phyloP scores from a whole-genome alignment of 257 asterid genomes.

The Cynanchum wilfordii region DNA sequence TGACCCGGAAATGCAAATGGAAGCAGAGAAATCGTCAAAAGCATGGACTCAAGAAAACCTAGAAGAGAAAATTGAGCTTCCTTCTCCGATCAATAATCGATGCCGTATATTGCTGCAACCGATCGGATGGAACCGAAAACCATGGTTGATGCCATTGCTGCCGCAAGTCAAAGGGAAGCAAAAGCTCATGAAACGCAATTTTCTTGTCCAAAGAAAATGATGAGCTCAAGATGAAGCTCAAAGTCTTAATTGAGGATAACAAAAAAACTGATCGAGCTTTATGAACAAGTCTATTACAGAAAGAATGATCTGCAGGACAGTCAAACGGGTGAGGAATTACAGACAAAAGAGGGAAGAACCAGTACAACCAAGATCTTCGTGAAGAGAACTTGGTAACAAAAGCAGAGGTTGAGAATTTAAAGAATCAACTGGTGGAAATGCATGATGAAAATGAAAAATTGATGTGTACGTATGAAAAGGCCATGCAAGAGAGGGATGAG shows the following conservation, averaged over 20 bases:
- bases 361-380: conserved; percentile 18
- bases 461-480: conserved; percentile 69
- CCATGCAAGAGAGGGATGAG: conserved; percentile 86
- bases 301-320: conserved; percentile 25
- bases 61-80: conserved; percentile 27
- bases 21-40: conserved; percentile 46
- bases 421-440: conserved; percentile 61
- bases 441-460: conserved; percentile 85
- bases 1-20: conserved; percentile 61
- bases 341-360: conserved; percentile 22
- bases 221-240: conserved; percentile 70
- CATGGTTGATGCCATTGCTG: conserved; percentile 95
- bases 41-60: conserved; percentile 30
- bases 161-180: conserved; percentile 92
- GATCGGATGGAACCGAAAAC: conserved; percentile 74
- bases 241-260: conserved; percentile 83
- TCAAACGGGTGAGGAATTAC: conserved; percentile 21
- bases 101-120: conserved; percentile 34
- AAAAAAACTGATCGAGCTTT: conserved; percentile 79
- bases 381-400: conserved; percentile 36
- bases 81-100: conserved; percentile 28
- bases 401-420: conserved; percentile 38
- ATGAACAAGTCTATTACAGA: conserved; percentile 65
- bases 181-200: conserved; percentile 87
- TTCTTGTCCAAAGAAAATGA: conserved; percentile 86